These are phyloP conservation scores for Penicillium nucicola DNA, from an alignment of 495 filamentous ascomycete species.

Conservation along the genomic window DNA sequence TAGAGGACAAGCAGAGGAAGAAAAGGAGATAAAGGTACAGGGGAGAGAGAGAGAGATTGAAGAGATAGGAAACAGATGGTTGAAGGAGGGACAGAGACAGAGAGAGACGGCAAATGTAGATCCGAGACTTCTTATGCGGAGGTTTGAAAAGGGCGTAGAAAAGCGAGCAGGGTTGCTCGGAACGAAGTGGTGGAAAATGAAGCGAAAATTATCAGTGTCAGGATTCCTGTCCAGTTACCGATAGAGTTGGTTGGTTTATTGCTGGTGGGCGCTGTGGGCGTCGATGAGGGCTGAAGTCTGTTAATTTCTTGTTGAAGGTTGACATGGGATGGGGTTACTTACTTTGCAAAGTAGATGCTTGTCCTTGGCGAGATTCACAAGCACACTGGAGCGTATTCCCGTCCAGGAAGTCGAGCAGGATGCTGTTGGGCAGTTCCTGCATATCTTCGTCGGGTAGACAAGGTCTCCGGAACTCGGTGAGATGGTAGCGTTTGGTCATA, in stretches of 20 bases:
- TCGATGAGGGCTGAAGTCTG: slow-evolving; percentile 25
- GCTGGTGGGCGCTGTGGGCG: slow-evolving; percentile 25
- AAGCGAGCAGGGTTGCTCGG: slow-evolving; percentile 2
- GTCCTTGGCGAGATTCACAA: slow-evolving; percentile 74
- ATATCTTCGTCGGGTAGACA: slow-evolving; percentile 81
- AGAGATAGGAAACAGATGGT: slow-evolving; percentile 6
- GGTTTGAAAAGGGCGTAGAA: slow-evolving; percentile 3
- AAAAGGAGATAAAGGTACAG: slow-evolving; percentile 5
- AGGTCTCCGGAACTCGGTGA: slow-evolving; percentile 75
- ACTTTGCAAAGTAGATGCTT: slow-evolving; percentile 64
- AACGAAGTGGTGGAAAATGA: slow-evolving; percentile 11
- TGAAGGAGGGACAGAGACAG: not conserved
- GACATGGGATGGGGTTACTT: slow-evolving; percentile 30
- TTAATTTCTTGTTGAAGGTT: not conserved
- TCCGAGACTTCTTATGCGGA: not conserved
- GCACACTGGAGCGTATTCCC: slow-evolving; percentile 84
- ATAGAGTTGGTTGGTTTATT: slow-evolving; percentile 10
- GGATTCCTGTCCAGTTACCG: slow-evolving; percentile 10
- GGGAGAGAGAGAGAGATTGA: not conserved
- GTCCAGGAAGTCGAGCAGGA: slow-evolving; percentile 78
- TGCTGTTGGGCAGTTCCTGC: slow-evolving; percentile 84
- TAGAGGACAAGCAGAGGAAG: slow-evolving; percentile 3
- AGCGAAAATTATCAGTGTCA: not conserved
- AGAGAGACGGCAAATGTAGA: not conserved
- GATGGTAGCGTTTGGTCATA: slow-evolving; percentile 70